Conservation (phyloP, 192 early-diverging fungal species). For the Rhizoclosmatium sp. region DNA sequence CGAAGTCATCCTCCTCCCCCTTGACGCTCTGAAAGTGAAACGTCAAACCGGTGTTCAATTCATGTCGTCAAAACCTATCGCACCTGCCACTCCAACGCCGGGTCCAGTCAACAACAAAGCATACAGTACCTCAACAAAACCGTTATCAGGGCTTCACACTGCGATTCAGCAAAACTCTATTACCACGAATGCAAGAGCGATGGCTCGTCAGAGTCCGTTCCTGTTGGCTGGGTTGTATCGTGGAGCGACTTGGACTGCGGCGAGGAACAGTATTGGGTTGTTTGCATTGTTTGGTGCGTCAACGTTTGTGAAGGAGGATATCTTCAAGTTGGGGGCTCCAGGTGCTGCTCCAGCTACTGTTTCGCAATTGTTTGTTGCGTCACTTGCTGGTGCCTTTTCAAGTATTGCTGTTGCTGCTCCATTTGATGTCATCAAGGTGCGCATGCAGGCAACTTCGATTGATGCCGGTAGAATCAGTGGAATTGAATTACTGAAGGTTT, state of each 20-base stretch:
- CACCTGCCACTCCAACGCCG: background rate
- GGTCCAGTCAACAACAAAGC: background rate
- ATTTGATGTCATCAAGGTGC: conserved; percentile 96
- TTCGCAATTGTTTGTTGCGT: conserved; percentile 87
- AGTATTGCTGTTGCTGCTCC: conserved; percentile 90
- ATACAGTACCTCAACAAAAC: background rate
- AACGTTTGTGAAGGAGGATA: conserved; percentile 87
- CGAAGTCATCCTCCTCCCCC: conserved; percentile 87
- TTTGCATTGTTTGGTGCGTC: conserved; percentile 92
- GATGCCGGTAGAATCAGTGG: conserved; percentile 75
- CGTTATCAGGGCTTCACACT: conserved; percentile 4
- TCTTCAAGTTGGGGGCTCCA: conserved; percentile 80
- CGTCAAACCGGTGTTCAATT: conserved; percentile 79
- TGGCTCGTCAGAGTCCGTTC: background rate
- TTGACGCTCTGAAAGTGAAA: conserved; percentile 95
- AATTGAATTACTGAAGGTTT: conserved; percentile 73
- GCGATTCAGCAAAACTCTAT: conserved; percentile 7
- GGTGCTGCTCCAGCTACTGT: conserved; percentile 76
- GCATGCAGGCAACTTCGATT: conserved; percentile 90
- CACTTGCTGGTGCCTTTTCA: conserved; percentile 85
- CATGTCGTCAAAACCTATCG: conserved; percentile 26
- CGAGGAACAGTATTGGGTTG: conserved; percentile 91
- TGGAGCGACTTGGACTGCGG: conserved; percentile 89
- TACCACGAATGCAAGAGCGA: background rate
- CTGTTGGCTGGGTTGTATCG: conserved; percentile 37